Conservation (phyloP, 1,139 yeast species). For the Meyerozyma smithsonii region DNA sequence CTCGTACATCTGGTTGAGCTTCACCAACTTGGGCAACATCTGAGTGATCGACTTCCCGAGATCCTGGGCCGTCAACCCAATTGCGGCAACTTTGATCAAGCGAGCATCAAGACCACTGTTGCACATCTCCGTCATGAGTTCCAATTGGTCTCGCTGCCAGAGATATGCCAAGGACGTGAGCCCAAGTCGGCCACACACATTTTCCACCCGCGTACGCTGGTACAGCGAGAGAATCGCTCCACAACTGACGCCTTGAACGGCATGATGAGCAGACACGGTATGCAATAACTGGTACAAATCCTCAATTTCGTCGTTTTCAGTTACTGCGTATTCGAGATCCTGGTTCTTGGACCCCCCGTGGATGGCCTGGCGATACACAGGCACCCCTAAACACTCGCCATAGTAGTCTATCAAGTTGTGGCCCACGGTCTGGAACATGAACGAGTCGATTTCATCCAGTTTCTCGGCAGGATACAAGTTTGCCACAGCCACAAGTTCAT, state of each 20-base stretch:
- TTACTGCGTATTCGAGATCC: constrained; percentile 59
- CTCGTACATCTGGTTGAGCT: constrained; percentile 62
- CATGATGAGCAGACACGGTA: constrained; percentile 59
- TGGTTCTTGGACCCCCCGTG: constrained; percentile 61
- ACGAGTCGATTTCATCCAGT: constrained; percentile 76
- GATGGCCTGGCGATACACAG: constrained; percentile 71
- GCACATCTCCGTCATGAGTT: constrained; percentile 81
- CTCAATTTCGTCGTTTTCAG: constrained; percentile 79
- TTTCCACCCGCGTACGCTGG: constrained; percentile 89
- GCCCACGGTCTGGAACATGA: constrained; percentile 99
- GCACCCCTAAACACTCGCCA: constrained; percentile 68
- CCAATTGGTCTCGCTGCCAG: constrained; percentile 85
- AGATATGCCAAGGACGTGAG: constrained; percentile 68
- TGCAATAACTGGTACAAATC: constrained; percentile 56
- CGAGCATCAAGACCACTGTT: constrained; percentile 71
- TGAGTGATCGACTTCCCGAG: constrained; percentile 65
- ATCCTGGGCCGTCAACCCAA: constrained; percentile 65
- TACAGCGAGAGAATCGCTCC: constrained; percentile 94
- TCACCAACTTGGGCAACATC: constrained; percentile 53
- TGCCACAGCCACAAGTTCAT: constrained; percentile 78
- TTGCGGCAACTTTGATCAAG: constrained; percentile 87
- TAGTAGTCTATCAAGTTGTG: constrained; percentile 70
- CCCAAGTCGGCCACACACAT: constrained; percentile 73
- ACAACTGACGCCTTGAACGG: constrained; percentile 79
- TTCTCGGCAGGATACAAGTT: constrained; percentile 65